phyloP scores from a whole-genome alignment of 495 filamentous ascomycete species.

The Xylaria scruposa region DNA sequence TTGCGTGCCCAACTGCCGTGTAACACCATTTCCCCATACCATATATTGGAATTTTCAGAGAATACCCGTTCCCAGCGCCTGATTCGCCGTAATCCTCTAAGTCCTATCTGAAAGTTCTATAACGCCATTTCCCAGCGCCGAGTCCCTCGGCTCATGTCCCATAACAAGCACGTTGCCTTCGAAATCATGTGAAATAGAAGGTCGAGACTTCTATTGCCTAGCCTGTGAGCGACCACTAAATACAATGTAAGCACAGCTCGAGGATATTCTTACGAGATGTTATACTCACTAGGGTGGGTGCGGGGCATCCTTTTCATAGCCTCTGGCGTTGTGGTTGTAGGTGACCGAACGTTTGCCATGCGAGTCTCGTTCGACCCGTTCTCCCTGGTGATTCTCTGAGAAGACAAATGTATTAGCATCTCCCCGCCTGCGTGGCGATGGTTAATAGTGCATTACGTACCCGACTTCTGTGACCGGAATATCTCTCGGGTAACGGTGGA shows the following conservation, averaged over 20 bases:
- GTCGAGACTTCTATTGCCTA: background rate
- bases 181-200: background rate
- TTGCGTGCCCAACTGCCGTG: background rate
- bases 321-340: slow-evolving; percentile 16
- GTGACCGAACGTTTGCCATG: background rate
- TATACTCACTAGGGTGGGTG: slow-evolving; percentile 21
- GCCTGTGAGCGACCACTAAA: background rate
- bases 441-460: background rate
- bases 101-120: background rate
- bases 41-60: background rate
- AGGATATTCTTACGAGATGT: background rate
- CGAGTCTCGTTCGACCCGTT: background rate
- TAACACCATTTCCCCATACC: slow-evolving; percentile 10
- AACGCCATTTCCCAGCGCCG: slow-evolving; percentile 3
- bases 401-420: slow-evolving; percentile 4
- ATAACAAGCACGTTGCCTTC: background rate
- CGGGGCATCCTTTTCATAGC: slow-evolving; percentile 9
- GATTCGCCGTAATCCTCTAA: background rate
- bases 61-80: background rate
- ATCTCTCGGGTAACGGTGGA: background rate
- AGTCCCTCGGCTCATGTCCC: background rate
- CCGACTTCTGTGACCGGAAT: slow-evolving; percentile 13
- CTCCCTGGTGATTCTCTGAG: slow-evolving; percentile 17
- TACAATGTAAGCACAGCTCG: background rate
- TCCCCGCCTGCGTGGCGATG: background rate